Conservation (phyloP, 148 eudicot genomes). For the Beta vulgaris region DNA sequence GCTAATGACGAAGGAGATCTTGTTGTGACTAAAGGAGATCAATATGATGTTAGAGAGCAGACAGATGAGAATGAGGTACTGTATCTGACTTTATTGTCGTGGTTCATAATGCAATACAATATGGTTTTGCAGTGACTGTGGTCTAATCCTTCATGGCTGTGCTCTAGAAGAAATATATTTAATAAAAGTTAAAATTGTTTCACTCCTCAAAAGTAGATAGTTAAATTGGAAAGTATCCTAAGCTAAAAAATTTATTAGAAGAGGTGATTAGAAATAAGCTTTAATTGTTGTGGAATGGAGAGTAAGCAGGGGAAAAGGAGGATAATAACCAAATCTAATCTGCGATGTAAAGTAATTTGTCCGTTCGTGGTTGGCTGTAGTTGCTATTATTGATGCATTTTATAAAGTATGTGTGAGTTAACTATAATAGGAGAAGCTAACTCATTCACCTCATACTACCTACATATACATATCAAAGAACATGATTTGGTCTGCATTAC, state of each 20-base stretch:
- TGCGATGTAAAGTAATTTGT: too few relatives aligned
- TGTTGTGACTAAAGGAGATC: conserved; percentile 99
- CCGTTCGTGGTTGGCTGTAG: neutral
- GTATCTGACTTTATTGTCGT: neutral
- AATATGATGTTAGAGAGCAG: conserved; percentile 92
- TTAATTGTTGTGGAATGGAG: neutral
- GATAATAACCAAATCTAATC: neutral
- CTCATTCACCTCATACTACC: neutral
- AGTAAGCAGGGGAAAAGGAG: neutral
- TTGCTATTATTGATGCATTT: too few relatives aligned
- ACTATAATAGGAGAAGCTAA: neutral
- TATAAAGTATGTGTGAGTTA: too few relatives aligned
- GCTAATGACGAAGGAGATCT: conserved; percentile 92
- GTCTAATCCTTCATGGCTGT: neutral
- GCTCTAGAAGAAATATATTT: too few relatives aligned
- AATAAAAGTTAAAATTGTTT: too few relatives aligned
- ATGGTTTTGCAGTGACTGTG: neutral
- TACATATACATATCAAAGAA: neutral
- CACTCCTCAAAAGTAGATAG: too few relatives aligned
- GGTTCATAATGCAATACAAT: neutral
- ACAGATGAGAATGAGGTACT: conserved; percentile 81
- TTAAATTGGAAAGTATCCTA: neutral
- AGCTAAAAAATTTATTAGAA: neutral
- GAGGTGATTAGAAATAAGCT: neutral
- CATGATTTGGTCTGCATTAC: neutral